Percentiles rank a stretch among this genome's conserved stretches.
These are phyloP conservation scores for Coix lacrymajobi DNA, from an alignment of 176 grass and related monocot genomes.

Conservation along the genomic window DNA sequence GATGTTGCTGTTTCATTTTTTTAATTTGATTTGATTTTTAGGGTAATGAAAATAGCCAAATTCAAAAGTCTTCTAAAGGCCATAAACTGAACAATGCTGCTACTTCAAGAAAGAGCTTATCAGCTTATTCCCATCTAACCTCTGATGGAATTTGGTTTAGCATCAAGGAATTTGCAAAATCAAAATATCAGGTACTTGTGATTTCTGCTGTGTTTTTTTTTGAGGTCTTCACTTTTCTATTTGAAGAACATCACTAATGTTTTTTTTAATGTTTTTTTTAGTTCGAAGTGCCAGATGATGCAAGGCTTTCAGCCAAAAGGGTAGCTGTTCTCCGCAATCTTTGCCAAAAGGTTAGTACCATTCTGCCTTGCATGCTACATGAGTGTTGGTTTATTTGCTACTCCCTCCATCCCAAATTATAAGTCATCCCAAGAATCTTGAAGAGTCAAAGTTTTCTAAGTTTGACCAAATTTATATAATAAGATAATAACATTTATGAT, in stretches of 20 bases:
- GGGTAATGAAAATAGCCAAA: slow-evolving; percentile 43
- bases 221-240: slow-evolving; percentile 14
- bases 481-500: too few relatives aligned
- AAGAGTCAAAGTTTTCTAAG: too few relatives aligned
- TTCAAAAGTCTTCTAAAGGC: slow-evolving; percentile 41
- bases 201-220: slow-evolving; percentile 13
- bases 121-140: slow-evolving; percentile 49
- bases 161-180: slow-evolving; percentile 74
- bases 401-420: too few relatives aligned
- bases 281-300: slow-evolving; percentile 81
- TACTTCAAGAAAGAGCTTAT: slow-evolving; percentile 44
- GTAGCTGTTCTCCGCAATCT: slow-evolving; percentile 83
- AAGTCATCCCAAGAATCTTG: too few relatives aligned
- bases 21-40: slow-evolving; percentile 32
- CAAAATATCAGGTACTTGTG: slow-evolving; percentile 75
- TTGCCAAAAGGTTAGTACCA: slow-evolving; percentile 73
- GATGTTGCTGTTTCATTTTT: background rate
- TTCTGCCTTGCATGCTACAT: background rate
- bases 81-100: slow-evolving; percentile 39
- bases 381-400: too few relatives aligned
- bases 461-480: too few relatives aligned
- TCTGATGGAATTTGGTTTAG: slow-evolving; percentile 68
- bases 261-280: slow-evolving; percentile 22
- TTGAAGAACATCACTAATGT: background rate
- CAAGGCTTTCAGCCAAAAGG: slow-evolving; percentile 51